Evolutionary conservation across 2,329 filamentous ascomycete genomes (phyloP).

Genomic region (Ophiosphaerella korrae): DNA sequence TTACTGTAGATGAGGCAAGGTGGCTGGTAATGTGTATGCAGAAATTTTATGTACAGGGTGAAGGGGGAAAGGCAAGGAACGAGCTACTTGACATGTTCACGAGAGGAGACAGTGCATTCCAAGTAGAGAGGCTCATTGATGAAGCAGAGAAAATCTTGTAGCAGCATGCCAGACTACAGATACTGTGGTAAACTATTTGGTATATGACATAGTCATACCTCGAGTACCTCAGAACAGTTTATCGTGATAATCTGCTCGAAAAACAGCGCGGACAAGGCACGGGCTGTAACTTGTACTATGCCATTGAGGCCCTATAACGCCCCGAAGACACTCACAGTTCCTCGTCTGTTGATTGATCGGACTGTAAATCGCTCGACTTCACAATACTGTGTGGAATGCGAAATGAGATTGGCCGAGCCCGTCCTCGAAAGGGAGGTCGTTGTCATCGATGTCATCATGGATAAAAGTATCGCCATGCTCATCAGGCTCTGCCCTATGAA

Average conservation of each 20-base stretch:
- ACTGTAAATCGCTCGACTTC: too few relatives aligned
- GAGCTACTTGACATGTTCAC: conserved; percentile 81
- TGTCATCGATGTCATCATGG: not conserved
- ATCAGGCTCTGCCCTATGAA: conserved; percentile 11
- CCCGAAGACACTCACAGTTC: not conserved
- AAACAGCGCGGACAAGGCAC: too few relatives aligned
- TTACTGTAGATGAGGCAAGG: conserved; percentile 79
- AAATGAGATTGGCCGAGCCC: too few relatives aligned
- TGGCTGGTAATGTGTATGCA: conserved; percentile 93
- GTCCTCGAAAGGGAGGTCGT: too few relatives aligned
- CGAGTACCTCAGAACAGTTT: not conserved
- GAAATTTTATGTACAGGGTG: conserved; percentile 78
- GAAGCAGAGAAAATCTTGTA: conserved; percentile 78
- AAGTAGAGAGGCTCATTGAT: conserved; percentile 81
- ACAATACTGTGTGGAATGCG: too few relatives aligned
- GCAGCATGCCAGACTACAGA: not conserved
- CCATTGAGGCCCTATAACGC: not conserved
- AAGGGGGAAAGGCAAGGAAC: conserved; percentile 56
- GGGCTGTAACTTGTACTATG: not conserved
- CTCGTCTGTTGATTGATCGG: not conserved
- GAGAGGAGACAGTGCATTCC: conserved; percentile 77
- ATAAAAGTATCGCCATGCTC: conserved; percentile 1
- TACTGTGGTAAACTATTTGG: too few relatives aligned
- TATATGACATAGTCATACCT: not conserved
- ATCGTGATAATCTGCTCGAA: too few relatives aligned